A percentile compares a stretch with the other conserved stretches of the same genome.
phyloP scores from a whole-genome alignment of 2,329 filamentous ascomycete genomes.

The Cordyceps cicadae region DNA sequence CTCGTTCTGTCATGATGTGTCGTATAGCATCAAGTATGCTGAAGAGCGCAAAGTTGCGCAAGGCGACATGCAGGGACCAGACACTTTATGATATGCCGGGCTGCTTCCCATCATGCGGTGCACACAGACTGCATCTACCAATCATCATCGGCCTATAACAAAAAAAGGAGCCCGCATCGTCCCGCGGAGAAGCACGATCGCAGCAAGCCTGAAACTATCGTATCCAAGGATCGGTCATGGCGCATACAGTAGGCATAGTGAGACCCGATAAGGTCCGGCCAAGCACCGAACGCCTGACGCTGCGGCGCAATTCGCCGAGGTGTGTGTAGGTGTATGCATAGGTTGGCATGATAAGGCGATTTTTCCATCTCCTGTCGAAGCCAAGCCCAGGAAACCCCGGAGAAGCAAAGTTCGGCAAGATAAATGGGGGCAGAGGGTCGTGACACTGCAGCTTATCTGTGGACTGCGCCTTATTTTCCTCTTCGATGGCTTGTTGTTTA shows the following conservation, averaged over 20 bases:
- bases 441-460: conserved; percentile 3
- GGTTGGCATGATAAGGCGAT: background rate
- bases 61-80: background rate
- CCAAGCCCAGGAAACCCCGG: background rate
- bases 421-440: background rate
- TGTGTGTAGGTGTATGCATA: background rate
- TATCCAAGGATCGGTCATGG: background rate
- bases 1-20: background rate
- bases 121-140: background rate
- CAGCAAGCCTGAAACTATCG: background rate
- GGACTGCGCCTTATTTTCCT: background rate
- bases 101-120: background rate
- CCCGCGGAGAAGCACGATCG: conserved; percentile 9
- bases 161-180: background rate
- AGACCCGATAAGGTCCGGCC: background rate
- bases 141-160: background rate
- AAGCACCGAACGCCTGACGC: background rate
- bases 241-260: background rate
- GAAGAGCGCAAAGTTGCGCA: background rate
- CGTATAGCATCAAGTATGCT: background rate
- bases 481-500: background rate
- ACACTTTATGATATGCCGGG: background rate
- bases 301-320: background rate
- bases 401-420: background rate
- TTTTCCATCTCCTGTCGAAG: background rate